phyloP scores from a whole-genome alignment of 108 stramenopile species.

The Cylindrotheca closterium region DNA sequence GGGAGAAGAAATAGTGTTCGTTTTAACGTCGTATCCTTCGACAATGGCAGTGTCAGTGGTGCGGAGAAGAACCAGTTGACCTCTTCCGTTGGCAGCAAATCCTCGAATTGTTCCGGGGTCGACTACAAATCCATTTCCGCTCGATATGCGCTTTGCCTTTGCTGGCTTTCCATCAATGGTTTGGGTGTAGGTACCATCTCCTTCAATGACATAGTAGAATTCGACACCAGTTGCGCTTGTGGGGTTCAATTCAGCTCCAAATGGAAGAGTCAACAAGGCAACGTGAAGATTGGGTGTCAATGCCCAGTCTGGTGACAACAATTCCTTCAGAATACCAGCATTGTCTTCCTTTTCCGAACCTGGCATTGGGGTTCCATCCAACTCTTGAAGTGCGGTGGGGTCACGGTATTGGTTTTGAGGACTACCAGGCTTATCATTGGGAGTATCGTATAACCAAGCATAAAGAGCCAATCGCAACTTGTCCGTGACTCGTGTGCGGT shows the following conservation, averaged over 20 bases:
- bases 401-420: slow-evolving; percentile 19
- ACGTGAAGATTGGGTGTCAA: slow-evolving; percentile 24
- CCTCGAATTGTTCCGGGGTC: slow-evolving; percentile 32
- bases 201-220: slow-evolving; percentile 39
- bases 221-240: slow-evolving; percentile 21
- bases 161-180: slow-evolving; percentile 14
- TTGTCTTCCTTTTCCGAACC: slow-evolving; percentile 1
- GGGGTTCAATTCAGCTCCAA: slow-evolving; percentile 16
- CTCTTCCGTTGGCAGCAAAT: slow-evolving; percentile 21
- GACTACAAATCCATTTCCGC: slow-evolving; percentile 21
- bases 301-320: slow-evolving; percentile 32
- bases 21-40: slow-evolving; percentile 10
- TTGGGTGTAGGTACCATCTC: slow-evolving; percentile 13
- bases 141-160: slow-evolving; percentile 1
- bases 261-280: slow-evolving; percentile 21
- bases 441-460: slow-evolving; percentile 9
- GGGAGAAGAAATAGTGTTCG: slow-evolving; percentile 15
- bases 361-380: slow-evolving; percentile 19
- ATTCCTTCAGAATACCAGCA: slow-evolving; percentile 12
- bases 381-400: slow-evolving; percentile 6
- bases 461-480: slow-evolving; percentile 18
- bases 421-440: neutral
- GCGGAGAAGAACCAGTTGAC: slow-evolving; percentile 21
- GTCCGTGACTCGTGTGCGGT: slow-evolving; percentile 23
- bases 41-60: slow-evolving; percentile 13